phyloP scores from a whole-genome alignment of 2,329 filamentous ascomycete species.

The Colletotrichum acutatum region DNA sequence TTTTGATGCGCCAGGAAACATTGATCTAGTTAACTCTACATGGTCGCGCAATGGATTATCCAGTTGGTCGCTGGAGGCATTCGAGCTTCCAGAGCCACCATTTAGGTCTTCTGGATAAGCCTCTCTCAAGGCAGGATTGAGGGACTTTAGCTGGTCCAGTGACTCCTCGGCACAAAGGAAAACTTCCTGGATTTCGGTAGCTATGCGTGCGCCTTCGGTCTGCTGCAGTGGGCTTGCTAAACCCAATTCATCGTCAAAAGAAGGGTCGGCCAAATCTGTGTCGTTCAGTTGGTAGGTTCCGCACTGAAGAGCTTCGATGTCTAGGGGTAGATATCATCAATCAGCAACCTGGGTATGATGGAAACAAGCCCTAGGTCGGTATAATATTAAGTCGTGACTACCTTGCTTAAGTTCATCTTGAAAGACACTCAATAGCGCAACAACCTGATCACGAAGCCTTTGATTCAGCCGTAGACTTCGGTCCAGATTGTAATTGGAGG shows the following conservation, averaged over 20 bases:
- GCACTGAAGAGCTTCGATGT: neutral
- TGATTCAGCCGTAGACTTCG: constrained; percentile 7
- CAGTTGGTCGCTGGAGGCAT: neutral
- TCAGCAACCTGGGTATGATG: neutral
- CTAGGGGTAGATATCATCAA: neutral
- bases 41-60: neutral
- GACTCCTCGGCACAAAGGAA: neutral
- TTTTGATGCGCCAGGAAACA: constrained; percentile 8
- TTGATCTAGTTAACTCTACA: neutral
- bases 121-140: constrained; percentile 1
- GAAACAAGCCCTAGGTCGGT: neutral
- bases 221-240: neutral
- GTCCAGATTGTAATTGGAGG: neutral
- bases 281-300: neutral
- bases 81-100: neutral
- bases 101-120: constrained; percentile 10
- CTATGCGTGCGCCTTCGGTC: neutral
- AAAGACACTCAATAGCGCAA: neutral
- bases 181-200: neutral
- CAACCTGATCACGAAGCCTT: neutral
- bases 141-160: neutral
- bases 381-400: neutral
- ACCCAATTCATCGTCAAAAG: neutral
- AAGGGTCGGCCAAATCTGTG: neutral
- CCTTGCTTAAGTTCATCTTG: constrained; percentile 2